Conservation (phyloP, 1,139 yeast species). For the Pichia inconspicua region DNA sequence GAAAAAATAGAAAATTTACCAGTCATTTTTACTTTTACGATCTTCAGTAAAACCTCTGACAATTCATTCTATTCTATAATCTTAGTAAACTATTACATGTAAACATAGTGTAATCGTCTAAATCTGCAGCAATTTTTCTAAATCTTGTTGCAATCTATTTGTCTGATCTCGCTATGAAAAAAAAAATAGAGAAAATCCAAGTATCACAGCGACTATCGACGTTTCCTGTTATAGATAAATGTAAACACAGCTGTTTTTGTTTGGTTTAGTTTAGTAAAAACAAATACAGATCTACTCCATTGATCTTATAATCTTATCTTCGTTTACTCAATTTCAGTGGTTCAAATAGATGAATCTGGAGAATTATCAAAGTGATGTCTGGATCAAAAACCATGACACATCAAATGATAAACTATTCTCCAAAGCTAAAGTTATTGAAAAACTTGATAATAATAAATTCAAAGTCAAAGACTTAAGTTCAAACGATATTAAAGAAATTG, state of each 20-base stretch:
- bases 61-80: too few relatives aligned
- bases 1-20: background rate
- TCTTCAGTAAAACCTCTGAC: too few relatives aligned
- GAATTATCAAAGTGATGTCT: constrained; percentile 38
- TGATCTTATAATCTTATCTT: background rate
- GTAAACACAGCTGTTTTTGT: background rate
- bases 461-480: constrained; percentile 43
- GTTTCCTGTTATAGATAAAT: background rate
- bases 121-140: too few relatives aligned
- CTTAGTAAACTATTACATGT: too few relatives aligned
- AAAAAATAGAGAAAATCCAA: background rate
- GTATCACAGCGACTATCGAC: background rate
- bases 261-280: background rate
- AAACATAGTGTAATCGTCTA: too few relatives aligned
- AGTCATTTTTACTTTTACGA: too few relatives aligned
- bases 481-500: constrained; percentile 25
- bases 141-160: too few relatives aligned
- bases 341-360: constrained; percentile 1
- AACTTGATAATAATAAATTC: constrained; percentile 40
- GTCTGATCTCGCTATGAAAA: background rate
- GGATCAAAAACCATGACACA: constrained; percentile 64
- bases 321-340: too few relatives aligned
- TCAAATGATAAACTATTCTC: constrained; percentile 38
- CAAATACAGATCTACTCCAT: too few relatives aligned
- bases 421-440: constrained; percentile 60